Base-by-base conservation (phyloP, 352 stramenopile species). In the Phytophthora melonis region DNA sequence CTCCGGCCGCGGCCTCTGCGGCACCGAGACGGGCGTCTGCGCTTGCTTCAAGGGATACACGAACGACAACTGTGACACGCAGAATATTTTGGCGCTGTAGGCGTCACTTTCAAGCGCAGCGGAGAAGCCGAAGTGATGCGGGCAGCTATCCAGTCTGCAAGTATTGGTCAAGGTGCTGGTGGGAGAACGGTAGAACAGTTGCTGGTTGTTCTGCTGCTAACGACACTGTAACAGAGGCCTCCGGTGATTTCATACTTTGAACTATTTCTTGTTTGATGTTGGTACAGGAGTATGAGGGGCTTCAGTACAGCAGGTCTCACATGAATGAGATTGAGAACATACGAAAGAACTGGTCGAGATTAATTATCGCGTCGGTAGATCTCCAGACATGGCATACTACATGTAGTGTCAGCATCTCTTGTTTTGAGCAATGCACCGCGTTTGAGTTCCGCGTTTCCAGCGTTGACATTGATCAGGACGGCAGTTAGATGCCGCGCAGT, bases 1-100 rank as follows among this genome's bases (percentile, higher is more conserved):
- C 77, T 87, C 86, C 0, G 87, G 89, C 0, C 86, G 92, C 47
- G 91, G 90, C 2, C 69, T 96, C 23, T 97, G 92, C 66, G 52
- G 54, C 5, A 81, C 65, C 23, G 81, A 90, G 10, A 90, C 78
- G 43, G 91, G 92, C 1, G 58, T 96, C 66, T 97, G 92, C 78
- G 69, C 75, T 16, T 97, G 92, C 77, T 97, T 97, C 80, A 93
- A 91, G 70, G 92, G 92, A 62, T 97, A 97, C 87, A 95, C 89
- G 10, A 91, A 93, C 74, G 88, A 94, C 78, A 93, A 93, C 36
- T 94, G 88, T 72, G 80, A 94, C 74, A 90, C 81, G n/a, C 88
- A 94, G 71, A 94, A 92, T 79, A 90, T 93, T 61, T 61, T 94
- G 43, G 88, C 88, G 41, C 68, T 94, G 36, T 93, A 91, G 62